Conservation (phyloP, 2,329 filamentous ascomycete genomes). For the Juglanconis sp. region DNA sequence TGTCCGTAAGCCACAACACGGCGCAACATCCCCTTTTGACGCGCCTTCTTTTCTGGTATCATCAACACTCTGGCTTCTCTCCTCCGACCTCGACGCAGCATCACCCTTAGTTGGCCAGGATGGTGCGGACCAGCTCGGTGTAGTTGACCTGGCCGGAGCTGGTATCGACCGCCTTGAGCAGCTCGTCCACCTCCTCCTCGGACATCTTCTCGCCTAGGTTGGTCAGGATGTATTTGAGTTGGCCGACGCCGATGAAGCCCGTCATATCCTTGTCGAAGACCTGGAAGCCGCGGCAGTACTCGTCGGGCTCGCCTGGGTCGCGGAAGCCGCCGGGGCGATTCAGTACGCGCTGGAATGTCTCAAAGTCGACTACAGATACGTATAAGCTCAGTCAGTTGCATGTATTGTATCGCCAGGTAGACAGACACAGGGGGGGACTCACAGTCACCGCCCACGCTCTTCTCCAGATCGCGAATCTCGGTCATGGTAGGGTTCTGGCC, state of each 20-base stretch:
- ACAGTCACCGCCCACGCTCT: slow-evolving; percentile 88
- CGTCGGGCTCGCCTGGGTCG: slow-evolving; percentile 94
- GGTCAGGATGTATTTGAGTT: slow-evolving; percentile 96
- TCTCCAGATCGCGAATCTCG: slow-evolving; percentile 91
- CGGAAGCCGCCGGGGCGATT: slow-evolving; percentile 98
- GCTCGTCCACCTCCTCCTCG: slow-evolving; percentile 96
- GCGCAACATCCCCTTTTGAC: neutral
- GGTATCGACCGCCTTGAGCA: slow-evolving; percentile 96
- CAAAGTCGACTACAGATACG: slow-evolving; percentile 79
- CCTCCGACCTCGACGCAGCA: neutral
- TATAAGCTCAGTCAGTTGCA: slow-evolving; percentile 13
- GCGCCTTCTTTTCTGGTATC: slow-evolving; percentile 10
- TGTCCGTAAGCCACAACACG: neutral
- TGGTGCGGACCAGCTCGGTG: slow-evolving; percentile 81
- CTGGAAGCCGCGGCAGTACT: slow-evolving; percentile 98
- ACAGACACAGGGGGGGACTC: slow-evolving; percentile 40
- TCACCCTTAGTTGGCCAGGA: slow-evolving; percentile 68
- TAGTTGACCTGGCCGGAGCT: slow-evolving; percentile 98
- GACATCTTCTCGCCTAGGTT: slow-evolving; percentile 99
- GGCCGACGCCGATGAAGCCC: slow-evolving; percentile 94
- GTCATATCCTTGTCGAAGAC: slow-evolving; percentile 99
- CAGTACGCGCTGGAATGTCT: slow-evolving; percentile 92
- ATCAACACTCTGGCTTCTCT: slow-evolving; percentile 3
- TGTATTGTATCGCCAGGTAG: no score
- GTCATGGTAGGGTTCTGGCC: slow-evolving; percentile 95